Conservation (phyloP, 2,329 filamentous ascomycete genomes). For the Ophiostoma novo-ulmi region DNA sequence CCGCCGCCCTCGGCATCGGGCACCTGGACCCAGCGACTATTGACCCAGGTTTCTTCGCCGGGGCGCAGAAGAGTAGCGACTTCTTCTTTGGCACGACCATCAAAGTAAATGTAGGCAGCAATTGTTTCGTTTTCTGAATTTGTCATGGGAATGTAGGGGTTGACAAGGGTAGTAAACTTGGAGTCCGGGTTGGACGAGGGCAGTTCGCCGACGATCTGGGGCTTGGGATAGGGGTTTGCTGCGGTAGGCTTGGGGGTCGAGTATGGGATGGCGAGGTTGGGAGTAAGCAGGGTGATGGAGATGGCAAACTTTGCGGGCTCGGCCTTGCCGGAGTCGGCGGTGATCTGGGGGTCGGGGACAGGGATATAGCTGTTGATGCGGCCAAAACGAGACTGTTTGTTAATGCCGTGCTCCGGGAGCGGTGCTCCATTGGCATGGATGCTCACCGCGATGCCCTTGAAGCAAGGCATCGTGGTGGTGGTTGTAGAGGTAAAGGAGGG, state of each 20-base stretch:
- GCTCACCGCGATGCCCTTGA: constrained; percentile 97
- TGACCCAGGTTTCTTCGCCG: constrained; percentile 98
- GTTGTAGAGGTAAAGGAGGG: neutral
- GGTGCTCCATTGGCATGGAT: constrained; percentile 80
- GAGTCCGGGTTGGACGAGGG: constrained; percentile 44
- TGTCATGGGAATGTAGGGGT: constrained; percentile 87
- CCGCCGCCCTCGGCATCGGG: constrained; percentile 87
- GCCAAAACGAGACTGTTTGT: constrained; percentile 84
- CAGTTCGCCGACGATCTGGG: constrained; percentile 46
- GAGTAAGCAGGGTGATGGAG: constrained; percentile 90
- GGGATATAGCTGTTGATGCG: constrained; percentile 97
- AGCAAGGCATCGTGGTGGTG: constrained; percentile 72
- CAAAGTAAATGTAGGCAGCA: constrained; percentile 96
- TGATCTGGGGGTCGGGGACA: constrained; percentile 80
- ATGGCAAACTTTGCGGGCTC: constrained; percentile 97
- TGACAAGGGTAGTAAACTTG: constrained; percentile 52
- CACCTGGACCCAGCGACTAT: constrained; percentile 94
- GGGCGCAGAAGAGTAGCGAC: constrained; percentile 88
- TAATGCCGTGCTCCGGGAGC: constrained; percentile 86
- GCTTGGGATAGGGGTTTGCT: constrained; percentile 72
- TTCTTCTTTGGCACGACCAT: constrained; percentile 90
- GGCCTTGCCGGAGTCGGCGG: constrained; percentile 65
- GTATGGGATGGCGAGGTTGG: constrained; percentile 84
- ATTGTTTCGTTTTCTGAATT: constrained; percentile 94
- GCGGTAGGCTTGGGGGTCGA: constrained; percentile 76